Evolutionary conservation across 2,329 filamentous ascomycete species (phyloP).

Genomic region (Clarireedia hainanense): DNA sequence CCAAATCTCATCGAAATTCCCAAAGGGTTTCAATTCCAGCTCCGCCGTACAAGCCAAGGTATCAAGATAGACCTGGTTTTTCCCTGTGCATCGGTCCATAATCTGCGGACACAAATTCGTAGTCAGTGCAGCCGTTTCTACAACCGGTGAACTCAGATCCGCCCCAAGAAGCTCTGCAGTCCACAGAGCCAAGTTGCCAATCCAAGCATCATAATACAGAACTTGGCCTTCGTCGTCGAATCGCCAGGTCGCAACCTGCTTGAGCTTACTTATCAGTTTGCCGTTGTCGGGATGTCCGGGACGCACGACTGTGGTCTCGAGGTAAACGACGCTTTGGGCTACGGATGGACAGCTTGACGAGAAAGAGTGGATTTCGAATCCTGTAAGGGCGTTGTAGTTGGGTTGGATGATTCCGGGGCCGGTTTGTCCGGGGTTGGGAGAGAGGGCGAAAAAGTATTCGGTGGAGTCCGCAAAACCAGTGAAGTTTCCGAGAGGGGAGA

Average conservation of each 20-base stretch:
- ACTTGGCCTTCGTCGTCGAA: conserved; percentile 38
- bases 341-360: conserved; percentile 30
- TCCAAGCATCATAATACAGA: conserved; percentile 36
- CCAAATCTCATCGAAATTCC: conserved; percentile 36
- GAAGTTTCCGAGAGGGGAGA: conserved; percentile 28
- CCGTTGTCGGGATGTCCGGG: conserved; percentile 27
- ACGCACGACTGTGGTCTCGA: conserved; percentile 30
- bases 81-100: conserved; percentile 14
- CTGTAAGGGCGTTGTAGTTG: conserved; percentile 26
- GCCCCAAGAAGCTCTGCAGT: not conserved
- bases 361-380: conserved; percentile 30
- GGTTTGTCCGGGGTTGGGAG: conserved; percentile 29
- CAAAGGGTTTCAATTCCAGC: conserved; percentile 26
- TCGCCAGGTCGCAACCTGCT: conserved; percentile 37
- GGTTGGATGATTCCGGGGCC: conserved; percentile 4
- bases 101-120: conserved; percentile 30
- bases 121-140: not conserved
- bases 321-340: conserved; percentile 33
- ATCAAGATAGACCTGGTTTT: not conserved
- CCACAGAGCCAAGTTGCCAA: conserved; percentile 36
- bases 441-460: conserved; percentile 38
- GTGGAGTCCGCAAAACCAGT: conserved; percentile 34
- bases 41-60: not conserved
- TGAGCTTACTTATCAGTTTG: conserved; percentile 29
- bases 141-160: not conserved